Evolutionary conservation across 2,329 filamentous ascomycete species (phyloP).

Genomic region (Leptographium lundbergii): DNA sequence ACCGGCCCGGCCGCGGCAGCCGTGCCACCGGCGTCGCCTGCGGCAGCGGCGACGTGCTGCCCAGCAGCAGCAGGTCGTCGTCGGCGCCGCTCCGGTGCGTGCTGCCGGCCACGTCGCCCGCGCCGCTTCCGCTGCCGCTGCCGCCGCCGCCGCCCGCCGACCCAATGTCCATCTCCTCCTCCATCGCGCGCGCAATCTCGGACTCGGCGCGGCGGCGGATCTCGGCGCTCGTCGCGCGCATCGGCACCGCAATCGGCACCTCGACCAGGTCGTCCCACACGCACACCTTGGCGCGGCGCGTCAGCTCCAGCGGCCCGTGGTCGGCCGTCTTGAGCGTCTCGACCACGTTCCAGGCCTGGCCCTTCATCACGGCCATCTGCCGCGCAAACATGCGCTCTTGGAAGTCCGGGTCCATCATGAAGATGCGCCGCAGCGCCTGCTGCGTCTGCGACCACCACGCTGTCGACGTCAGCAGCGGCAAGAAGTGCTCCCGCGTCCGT

Average conservation of each 20-base stretch:
- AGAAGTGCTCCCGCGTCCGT: constrained; percentile 83
- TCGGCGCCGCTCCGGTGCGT: constrained; percentile 23
- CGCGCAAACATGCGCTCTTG: constrained; percentile 98
- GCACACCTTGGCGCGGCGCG: constrained; percentile 77
- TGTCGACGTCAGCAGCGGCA: constrained; percentile 89
- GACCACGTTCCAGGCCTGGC: constrained; percentile 97
- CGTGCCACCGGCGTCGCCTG: neutral
- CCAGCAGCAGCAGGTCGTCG: constrained; percentile 63
- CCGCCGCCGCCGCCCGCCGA: constrained; percentile 13
- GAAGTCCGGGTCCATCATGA: constrained; percentile 88
- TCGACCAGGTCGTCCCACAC: constrained; percentile 98
- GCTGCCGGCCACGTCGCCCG: neutral
- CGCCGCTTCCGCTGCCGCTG: neutral
- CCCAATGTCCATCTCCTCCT: constrained; percentile 91
- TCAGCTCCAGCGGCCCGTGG: constrained; percentile 84
- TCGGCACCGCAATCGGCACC: constrained; percentile 83
- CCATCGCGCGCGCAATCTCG: constrained; percentile 27
- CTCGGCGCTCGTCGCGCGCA: constrained; percentile 76
- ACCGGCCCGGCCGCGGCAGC: constrained; percentile 63
- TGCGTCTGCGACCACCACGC: constrained; percentile 97
- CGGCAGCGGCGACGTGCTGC: constrained; percentile 45
- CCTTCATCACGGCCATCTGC: constrained; percentile 98
- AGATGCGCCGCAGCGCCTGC: constrained; percentile 70
- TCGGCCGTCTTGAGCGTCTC: constrained; percentile 89
- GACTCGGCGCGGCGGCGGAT: constrained; percentile 46